Evolutionary conservation across 1,284 basidiomycete genomes (phyloP).

Genomic region (Ganoderma leucocontextum): DNA sequence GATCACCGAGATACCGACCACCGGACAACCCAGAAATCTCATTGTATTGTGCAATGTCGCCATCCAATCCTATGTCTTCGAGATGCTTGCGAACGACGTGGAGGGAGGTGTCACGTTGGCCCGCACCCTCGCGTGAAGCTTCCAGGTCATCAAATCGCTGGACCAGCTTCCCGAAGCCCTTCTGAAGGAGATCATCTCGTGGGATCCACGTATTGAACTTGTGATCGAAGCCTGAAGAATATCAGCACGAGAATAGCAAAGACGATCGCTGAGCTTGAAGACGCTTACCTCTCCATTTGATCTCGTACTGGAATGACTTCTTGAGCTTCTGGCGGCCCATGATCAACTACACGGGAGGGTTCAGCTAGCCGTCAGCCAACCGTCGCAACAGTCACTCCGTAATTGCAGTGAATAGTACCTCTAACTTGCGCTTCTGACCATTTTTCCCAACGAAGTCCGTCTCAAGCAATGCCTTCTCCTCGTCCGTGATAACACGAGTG

Average conservation of each 20-base stretch:
- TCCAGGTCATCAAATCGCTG: constrained; percentile 98
- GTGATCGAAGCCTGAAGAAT: constrained; percentile 76
- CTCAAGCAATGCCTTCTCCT: constrained; percentile 86
- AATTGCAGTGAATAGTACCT: constrained; percentile 56
- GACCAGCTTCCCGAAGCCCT: constrained; percentile 92
- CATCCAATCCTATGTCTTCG: constrained; percentile 95
- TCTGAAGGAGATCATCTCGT: constrained; percentile 87
- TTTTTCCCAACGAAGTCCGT: constrained; percentile 92
- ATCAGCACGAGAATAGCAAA: not conserved
- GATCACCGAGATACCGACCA: constrained; percentile 51
- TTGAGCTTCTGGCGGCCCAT: constrained; percentile 99
- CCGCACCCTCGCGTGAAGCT: constrained; percentile 93
- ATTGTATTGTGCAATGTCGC: constrained; percentile 97
- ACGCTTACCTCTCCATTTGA: constrained; percentile 85
- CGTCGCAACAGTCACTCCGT: constrained; percentile 1
- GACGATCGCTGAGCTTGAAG: constrained; percentile 3
- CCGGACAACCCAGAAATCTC: constrained; percentile 92
- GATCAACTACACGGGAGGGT: constrained; percentile 62
- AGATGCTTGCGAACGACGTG: constrained; percentile 88
- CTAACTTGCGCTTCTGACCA: constrained; percentile 91
- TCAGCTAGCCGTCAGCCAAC: constrained; percentile 13
- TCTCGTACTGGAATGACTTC: constrained; percentile 94
- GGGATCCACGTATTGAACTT: constrained; percentile 94
- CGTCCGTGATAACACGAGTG: constrained; percentile 89
- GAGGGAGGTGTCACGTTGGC: constrained; percentile 83